phyloP scores from a whole-genome alignment of 2,329 filamentous ascomycete genomes.

The Pseudogymnoascus sp. region DNA sequence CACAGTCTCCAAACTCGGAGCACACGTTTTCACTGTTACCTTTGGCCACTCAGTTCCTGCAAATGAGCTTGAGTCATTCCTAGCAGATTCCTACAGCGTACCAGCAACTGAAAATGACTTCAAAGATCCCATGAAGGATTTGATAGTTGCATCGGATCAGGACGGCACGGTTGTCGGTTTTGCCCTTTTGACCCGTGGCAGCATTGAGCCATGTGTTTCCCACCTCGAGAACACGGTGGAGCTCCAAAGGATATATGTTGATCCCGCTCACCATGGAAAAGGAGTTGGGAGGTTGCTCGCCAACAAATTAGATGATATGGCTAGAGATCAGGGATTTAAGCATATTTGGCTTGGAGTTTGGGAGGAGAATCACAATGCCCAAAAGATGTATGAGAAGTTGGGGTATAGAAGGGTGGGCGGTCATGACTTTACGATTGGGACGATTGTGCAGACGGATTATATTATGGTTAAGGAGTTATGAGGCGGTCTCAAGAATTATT shows the following conservation, averaged over 20 bases:
- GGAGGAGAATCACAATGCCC: constrained; percentile 36
- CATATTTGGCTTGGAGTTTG: constrained; percentile 41
- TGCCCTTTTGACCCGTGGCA: constrained; percentile 31
- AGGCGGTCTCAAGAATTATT: neutral
- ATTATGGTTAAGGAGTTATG: constrained; percentile 33
- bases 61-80: constrained; percentile 31
- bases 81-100: constrained; percentile 31
- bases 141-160: constrained; percentile 25
- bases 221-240: constrained; percentile 26
- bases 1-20: constrained; percentile 30
- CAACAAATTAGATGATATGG: constrained; percentile 26
- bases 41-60: constrained; percentile 36
- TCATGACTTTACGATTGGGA: constrained; percentile 36
- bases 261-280: constrained; percentile 28
- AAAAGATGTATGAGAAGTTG: constrained; percentile 33
- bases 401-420: constrained; percentile 34
- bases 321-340: constrained; percentile 30
- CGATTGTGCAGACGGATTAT: constrained; percentile 34
- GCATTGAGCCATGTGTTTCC: constrained; percentile 32
- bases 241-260: constrained; percentile 37
- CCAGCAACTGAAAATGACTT: constrained; percentile 23
- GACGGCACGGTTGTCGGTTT: constrained; percentile 32
- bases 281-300: constrained; percentile 33
- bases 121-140: constrained; percentile 19
- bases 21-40: constrained; percentile 30